These are phyloP conservation scores for Aechmea fasciata DNA, from an alignment of 176 grass and related monocot species.

Conservation along the genomic window DNA sequence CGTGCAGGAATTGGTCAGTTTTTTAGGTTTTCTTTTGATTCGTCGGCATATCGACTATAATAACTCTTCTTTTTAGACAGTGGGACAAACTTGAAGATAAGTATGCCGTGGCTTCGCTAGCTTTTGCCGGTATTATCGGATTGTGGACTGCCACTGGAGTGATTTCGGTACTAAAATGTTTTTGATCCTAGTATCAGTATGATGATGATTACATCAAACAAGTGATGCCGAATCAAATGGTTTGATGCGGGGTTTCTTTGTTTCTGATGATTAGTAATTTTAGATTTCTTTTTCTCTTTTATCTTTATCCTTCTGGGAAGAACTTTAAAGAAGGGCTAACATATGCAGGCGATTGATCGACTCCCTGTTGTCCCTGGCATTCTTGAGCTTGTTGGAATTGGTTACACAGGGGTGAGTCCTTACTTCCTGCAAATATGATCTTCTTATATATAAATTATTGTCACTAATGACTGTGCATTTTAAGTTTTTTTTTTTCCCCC, in stretches of 20 bases:
- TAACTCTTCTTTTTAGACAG: constrained; percentile 65
- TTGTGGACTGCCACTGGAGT: constrained; percentile 71
- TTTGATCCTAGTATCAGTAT: not conserved
- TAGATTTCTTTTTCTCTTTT: not conserved
- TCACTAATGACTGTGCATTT: constrained; percentile 4
- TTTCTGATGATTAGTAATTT: not conserved
- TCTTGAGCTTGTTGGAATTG: constrained; percentile 81
- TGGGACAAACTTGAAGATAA: constrained; percentile 98
- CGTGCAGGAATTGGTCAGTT: constrained; percentile 52
- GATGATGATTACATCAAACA: not conserved
- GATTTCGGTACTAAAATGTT: constrained; percentile 35
- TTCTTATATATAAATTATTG: not conserved
- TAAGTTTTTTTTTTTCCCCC: not conserved
- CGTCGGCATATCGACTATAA: constrained; percentile 22
- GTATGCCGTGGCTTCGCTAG: constrained; percentile 70
- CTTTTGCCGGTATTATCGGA: constrained; percentile 45
- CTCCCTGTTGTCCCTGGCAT: constrained; percentile 74
- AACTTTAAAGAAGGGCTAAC: not conserved
- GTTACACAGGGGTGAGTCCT: constrained; percentile 67
- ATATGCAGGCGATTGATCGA: constrained; percentile 57
- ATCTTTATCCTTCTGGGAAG: not conserved
- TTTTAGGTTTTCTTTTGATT: constrained; percentile 6
- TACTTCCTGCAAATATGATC: not conserved
- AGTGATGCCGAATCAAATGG: not conserved
- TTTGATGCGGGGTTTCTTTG: not conserved